Evolutionary conservation across 306 rosid genomes (phyloP), one percentile per base, ranked within the genome.

Genomic region (Alnus rubra): DNA sequence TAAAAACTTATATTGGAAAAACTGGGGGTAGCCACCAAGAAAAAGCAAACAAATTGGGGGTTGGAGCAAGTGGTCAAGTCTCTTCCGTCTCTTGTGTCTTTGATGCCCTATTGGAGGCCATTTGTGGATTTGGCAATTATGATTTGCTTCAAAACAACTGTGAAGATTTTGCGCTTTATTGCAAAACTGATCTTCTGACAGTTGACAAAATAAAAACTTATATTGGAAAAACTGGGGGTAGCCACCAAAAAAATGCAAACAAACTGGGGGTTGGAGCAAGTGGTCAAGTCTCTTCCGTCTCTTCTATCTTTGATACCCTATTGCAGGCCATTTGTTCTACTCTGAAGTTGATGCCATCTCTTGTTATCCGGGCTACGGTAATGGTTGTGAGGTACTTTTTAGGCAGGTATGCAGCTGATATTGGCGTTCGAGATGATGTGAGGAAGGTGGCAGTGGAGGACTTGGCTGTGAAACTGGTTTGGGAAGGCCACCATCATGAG

Each of bases 121-220:
- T 95, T 79, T 88, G 91, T 76, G n/a, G n/a, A n/a, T n/a, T n/a
- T n/a, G n/a, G n/a, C n/a, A n/a, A n/a, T n/a, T n/a, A n/a, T n/a
- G 85, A 93, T 28, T 79, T 93, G 50, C 88, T 91, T 63, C 86
- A 77, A 71, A 96, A 96, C 93, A 96, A 96, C 85, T 96, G 99
- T 37, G 99, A 96, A 90, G 98, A 96, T 60, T 96, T 96, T 71
- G 86, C 98, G n/a, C 39, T 96, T 87, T 96, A 96, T 80, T 96
- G 99, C 93, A 93, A 87, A 83, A 91, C 96, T 14, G 99, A 98
- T 73, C 96, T 95, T 82, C 81, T 93, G 87, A 74, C 88, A 58
- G 9, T 77, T 30, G 97, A 93, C 79, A 88, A 82, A 79, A 42
- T 5, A 42, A 42, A 23, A 23, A 23, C 28, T 23, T 23, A 23